These are phyloP conservation scores for Penicillium lagena DNA, from an alignment of 495 filamentous ascomycete species.

Conservation along the genomic window DNA sequence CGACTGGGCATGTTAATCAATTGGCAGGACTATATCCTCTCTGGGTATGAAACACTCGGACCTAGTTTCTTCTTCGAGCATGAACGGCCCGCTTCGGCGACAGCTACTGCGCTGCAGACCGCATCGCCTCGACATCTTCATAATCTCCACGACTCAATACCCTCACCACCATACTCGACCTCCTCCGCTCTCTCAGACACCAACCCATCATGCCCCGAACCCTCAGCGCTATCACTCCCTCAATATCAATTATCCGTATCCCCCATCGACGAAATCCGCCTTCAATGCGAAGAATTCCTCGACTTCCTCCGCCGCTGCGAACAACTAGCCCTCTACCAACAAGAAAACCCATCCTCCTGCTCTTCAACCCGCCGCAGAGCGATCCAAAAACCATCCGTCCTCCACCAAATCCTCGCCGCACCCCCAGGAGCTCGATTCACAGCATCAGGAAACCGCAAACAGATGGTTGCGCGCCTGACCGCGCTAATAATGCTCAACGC, in stretches of 20 bases:
- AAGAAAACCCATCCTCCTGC: slow-evolving; percentile 7
- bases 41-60: slow-evolving; percentile 30
- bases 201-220: slow-evolving; percentile 1
- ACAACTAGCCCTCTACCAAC: slow-evolving; percentile 24
- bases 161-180: slow-evolving; percentile 18
- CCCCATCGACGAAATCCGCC: slow-evolving; percentile 22
- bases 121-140: background rate
- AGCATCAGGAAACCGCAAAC: slow-evolving; percentile 27
- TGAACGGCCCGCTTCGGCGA: background rate
- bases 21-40: slow-evolving; percentile 38
- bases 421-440: slow-evolving; percentile 24
- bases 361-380: slow-evolving; percentile 16
- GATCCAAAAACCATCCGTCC: slow-evolving; percentile 17
- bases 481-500: slow-evolving; percentile 31
- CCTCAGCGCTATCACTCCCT: background rate
- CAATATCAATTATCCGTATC: background rate
- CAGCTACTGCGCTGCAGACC: background rate
- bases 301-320: slow-evolving; percentile 32
- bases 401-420: slow-evolving; percentile 24
- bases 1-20: slow-evolving; percentile 36
- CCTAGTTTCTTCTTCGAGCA: slow-evolving; percentile 28
- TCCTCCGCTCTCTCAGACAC: slow-evolving; percentile 10
- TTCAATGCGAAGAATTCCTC: slow-evolving; percentile 33
- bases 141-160: slow-evolving; percentile 5
- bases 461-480: slow-evolving; percentile 28